Conservation (phyloP, 2,329 filamentous ascomycete genomes). For the Coniochaeta sp. region DNA sequence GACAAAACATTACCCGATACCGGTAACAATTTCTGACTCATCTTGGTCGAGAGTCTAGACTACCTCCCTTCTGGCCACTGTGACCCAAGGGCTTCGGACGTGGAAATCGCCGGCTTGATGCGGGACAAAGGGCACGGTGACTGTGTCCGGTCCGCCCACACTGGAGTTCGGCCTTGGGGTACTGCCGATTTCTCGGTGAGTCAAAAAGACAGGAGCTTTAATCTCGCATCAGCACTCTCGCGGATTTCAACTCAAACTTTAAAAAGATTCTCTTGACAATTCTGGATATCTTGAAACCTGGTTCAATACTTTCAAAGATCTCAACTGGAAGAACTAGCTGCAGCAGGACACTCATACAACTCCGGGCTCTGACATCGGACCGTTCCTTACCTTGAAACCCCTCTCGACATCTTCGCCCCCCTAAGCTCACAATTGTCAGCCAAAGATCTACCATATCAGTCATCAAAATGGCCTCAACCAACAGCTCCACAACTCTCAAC, state of each 20-base stretch:
- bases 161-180: too few relatives aligned
- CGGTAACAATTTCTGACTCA: background rate
- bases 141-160: background rate
- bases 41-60: too few relatives aligned
- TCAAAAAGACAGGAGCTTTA: background rate
- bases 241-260: background rate
- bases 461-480: constrained; percentile 11
- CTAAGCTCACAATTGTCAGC: background rate
- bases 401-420: background rate
- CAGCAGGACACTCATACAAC: too few relatives aligned
- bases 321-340: too few relatives aligned
- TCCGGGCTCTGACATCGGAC: too few relatives aligned
- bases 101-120: background rate
- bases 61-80: too few relatives aligned
- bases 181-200: background rate
- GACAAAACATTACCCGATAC: constrained; percentile 4
- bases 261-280: too few relatives aligned
- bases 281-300: too few relatives aligned
- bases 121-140: background rate
- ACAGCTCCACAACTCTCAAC: background rate
- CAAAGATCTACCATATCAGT: background rate
- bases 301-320: too few relatives aligned
- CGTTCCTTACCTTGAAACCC: too few relatives aligned
- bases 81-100: background rate
- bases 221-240: background rate